These are phyloP conservation scores for Zygnema circumcarinatum DNA, from an alignment of 139 green algal species.

Conservation along the genomic window DNA sequence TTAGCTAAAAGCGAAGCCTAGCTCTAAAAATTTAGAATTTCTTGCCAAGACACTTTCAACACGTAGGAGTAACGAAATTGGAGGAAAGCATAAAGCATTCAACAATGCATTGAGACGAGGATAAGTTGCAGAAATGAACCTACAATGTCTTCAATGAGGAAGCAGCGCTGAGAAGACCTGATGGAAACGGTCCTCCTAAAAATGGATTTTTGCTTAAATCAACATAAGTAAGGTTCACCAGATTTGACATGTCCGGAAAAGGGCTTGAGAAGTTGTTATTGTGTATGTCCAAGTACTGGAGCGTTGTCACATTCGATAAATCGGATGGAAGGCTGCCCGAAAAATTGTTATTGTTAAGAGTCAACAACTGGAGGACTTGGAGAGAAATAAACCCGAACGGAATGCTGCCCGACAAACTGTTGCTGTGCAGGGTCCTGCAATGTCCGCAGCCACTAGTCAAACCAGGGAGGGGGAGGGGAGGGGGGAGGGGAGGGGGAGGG, in stretches of 20 bases:
- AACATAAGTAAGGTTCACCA: neutral
- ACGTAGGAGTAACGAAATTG: neutral
- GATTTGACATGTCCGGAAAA: neutral
- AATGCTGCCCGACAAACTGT: neutral
- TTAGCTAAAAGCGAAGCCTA: too few relatives aligned
- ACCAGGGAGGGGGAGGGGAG: neutral
- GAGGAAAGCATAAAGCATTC: neutral
- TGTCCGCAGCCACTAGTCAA: too few relatives aligned
- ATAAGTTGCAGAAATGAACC: neutral
- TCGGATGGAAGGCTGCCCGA: neutral
- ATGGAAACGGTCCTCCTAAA: neutral
- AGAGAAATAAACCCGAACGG: neutral
- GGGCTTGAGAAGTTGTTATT: neutral
- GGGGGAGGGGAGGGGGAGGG: neutral
- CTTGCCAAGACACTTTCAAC: neutral
- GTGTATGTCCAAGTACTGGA: neutral
- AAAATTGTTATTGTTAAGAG: neutral
- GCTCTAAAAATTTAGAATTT: neutral
- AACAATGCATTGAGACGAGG: neutral
- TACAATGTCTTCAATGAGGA: neutral
- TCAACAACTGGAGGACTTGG: neutral
- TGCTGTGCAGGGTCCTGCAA: neutral
- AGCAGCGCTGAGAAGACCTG: neutral
- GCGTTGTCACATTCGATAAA: neutral
- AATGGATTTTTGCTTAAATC: neutral